Evolutionary conservation across 495 filamentous ascomycete genomes (phyloP), one percentile per base, ranked within the genome.

Genomic region (Lasiosphaeria hispida): DNA sequence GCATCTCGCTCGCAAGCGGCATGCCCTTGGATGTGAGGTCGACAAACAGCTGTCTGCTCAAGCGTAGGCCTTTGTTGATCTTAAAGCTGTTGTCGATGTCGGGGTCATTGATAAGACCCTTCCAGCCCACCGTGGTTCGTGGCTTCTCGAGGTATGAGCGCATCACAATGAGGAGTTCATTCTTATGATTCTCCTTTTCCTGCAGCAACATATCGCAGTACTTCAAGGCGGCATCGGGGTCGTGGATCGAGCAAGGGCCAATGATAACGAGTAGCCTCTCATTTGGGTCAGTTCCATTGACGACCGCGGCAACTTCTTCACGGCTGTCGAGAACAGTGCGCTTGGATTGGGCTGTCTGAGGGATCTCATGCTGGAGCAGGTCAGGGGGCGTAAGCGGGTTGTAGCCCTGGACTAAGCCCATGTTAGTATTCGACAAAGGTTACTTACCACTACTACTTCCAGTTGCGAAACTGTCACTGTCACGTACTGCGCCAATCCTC

Each of bases 71-170:
- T 78, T 97, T 96, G 81, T 97, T 99, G 77, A 99, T 97, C 73
- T 96, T 86, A 84, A 97, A 97, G 73, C 88, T 93, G 68, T 96
- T 91, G 73, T 99, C 93, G 71, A 99, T 96, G 63, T 97, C 92
- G 7, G 95, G 95, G 75, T 99, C 95, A 72, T 99, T 99, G 78
- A 99, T 96, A 60, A 99, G 80, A 11, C 95, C 95, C 77, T 99
- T 99, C 95, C 95, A 99, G 52, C 95, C 95, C 13, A 99, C 92
- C 0, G 95, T 99, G 11, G 95, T 99, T 62, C 95, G 87, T 18
- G 95, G 95, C 79, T 99, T 99, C 80, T 99, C 95, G 33, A 99
- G 85, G 81, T 99, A 99, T 49, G 91, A 88, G 48, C 95, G 89
- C 95, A 99, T 99, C 39, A 97, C 87, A 61, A 99, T 96, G 50